phyloP scores from a whole-genome alignment of 257 asterid genomes.

The Solanum sejunctum region DNA sequence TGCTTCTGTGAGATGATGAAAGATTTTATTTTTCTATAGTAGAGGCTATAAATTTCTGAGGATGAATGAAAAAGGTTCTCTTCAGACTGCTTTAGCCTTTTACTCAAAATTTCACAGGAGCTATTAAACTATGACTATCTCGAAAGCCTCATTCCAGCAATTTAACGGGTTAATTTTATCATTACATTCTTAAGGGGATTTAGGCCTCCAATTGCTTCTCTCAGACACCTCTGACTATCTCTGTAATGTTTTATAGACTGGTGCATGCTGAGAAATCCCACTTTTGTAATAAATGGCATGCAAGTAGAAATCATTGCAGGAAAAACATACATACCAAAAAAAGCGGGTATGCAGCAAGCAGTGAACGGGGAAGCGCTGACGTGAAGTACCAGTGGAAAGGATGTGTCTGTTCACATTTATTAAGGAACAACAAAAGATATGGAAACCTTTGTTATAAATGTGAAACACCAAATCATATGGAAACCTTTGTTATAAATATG shows the following conservation, averaged over 20 bases:
- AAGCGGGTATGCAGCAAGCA: constrained; percentile 83
- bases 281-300: not conserved
- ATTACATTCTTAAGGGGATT: not conserved
- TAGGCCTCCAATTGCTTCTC: not conserved
- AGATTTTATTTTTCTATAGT: not conserved
- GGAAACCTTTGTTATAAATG: not conserved
- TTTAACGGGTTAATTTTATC: not conserved
- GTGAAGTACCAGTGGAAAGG: constrained; percentile 94
- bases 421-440: constrained; percentile 16
- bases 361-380: constrained; percentile 95
- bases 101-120: not conserved
- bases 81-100: not conserved
- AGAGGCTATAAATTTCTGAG: not conserved
- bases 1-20: not conserved
- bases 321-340: constrained; percentile 54
- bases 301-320: not conserved
- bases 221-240: not conserved
- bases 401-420: constrained; percentile 51
- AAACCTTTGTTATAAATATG: not conserved
- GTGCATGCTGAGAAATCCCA: not conserved
- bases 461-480: constrained; percentile 11
- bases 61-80: not conserved
- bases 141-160: not conserved
- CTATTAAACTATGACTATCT: not conserved
- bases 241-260: not conserved